Conservation (phyloP, 495 filamentous ascomycete species). For the Recurvomyces mirabilis region DNA sequence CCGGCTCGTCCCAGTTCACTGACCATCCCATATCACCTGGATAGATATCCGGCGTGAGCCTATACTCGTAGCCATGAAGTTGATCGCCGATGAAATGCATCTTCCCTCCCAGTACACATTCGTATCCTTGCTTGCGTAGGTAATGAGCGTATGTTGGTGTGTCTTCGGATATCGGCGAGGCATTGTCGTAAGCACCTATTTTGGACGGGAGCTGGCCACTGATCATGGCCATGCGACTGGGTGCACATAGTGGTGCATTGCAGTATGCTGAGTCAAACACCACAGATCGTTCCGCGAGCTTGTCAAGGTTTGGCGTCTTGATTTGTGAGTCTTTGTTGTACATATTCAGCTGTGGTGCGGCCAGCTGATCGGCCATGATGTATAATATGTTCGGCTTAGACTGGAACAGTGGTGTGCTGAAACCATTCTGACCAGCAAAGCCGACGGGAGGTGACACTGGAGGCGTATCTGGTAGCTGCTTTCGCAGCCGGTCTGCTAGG, state of each 20-base stretch:
- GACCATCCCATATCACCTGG: constrained; percentile 84
- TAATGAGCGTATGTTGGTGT: constrained; percentile 83
- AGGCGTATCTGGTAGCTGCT: constrained; percentile 16
- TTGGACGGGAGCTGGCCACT: constrained; percentile 76
- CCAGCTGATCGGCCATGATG: constrained; percentile 90
- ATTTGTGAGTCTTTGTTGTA: constrained; percentile 71
- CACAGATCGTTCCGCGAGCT: constrained; percentile 63
- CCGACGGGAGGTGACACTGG: constrained; percentile 18
- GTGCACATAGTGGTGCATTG: constrained; percentile 77
- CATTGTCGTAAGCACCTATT: constrained; percentile 82
- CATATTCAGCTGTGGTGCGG: constrained; percentile 71
- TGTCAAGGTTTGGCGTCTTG: constrained; percentile 75
- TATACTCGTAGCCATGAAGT: constrained; percentile 78
- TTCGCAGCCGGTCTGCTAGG: constrained; percentile 11
- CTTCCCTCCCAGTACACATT: constrained; percentile 82
- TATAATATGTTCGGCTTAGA: constrained; percentile 63
- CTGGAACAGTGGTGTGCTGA: constrained; percentile 20
- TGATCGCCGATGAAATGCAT: constrained; percentile 95
- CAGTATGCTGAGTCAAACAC: constrained; percentile 86
- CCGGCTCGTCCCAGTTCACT: constrained; percentile 81
- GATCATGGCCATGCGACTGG: constrained; percentile 80
- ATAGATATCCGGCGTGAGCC: constrained; percentile 86
- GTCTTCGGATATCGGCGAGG: constrained; percentile 59
- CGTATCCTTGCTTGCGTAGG: constrained; percentile 69
- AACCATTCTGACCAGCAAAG: constrained; percentile 18